Conservation (phyloP, 2,329 filamentous ascomycete genomes). For the Metarhizium guizhouense region DNA sequence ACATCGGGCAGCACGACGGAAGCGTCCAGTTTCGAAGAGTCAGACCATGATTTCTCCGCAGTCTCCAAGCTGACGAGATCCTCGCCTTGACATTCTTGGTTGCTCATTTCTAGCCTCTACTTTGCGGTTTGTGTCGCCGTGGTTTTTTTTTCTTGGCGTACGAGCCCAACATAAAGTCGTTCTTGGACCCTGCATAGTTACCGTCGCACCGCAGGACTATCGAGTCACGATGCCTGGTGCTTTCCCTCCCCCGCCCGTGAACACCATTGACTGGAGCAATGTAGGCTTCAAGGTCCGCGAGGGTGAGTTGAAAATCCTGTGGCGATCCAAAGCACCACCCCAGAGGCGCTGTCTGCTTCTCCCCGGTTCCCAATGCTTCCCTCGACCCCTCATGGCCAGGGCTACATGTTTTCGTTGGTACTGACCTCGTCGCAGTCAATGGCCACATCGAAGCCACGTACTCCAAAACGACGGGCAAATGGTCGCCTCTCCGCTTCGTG, state of each 20-base stretch:
- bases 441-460: constrained; percentile 89
- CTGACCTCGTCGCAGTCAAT: constrained; percentile 55
- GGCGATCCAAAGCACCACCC: too few relatives aligned
- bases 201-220: background rate
- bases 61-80: too few relatives aligned
- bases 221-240: constrained; percentile 29
- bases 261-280: constrained; percentile 86
- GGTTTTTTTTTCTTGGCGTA: too few relatives aligned
- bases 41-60: too few relatives aligned
- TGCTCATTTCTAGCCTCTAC: too few relatives aligned
- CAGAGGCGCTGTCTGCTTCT: too few relatives aligned
- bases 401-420: background rate
- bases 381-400: too few relatives aligned
- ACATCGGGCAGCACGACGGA: background rate
- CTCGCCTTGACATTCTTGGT: background rate
- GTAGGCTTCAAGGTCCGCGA: constrained; percentile 90
- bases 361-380: too few relatives aligned
- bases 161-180: background rate
- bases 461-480: constrained; percentile 63
- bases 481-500: constrained; percentile 72
- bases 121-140: too few relatives aligned
- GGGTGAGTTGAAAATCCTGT: constrained; percentile 40
- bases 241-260: constrained; percentile 71
- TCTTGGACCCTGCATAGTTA: background rate
- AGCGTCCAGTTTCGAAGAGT: too few relatives aligned